Conservation (phyloP, 257 asterid genomes). For the Datura wrightii region DNA sequence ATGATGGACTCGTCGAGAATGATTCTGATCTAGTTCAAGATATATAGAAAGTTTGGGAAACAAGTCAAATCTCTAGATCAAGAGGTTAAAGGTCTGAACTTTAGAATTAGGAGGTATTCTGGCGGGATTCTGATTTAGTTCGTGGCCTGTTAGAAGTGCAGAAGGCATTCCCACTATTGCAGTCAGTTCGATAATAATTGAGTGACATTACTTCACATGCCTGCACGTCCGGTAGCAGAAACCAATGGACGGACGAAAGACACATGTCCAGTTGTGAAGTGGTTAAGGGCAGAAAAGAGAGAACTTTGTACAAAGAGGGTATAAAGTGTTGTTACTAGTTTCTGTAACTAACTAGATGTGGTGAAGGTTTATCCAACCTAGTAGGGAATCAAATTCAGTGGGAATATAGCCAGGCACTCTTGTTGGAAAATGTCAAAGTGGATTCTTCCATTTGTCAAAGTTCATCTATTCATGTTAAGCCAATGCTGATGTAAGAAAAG, state of each 20-base stretch:
- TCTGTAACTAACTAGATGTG: neutral
- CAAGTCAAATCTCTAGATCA: neutral
- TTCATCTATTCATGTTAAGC: conserved; percentile 15
- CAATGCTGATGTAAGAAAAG: conserved; percentile 32
- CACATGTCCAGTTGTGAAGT: neutral
- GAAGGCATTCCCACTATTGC: neutral
- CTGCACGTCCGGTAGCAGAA: neutral
- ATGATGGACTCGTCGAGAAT: neutral
- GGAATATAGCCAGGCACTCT: neutral
- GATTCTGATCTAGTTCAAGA: too few species aligned
- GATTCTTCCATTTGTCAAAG: conserved; percentile 25
- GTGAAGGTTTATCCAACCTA: conserved; percentile 28
- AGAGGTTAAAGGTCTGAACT: neutral
- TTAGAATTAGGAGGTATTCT: neutral
- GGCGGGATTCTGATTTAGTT: neutral
- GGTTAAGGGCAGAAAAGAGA: neutral
- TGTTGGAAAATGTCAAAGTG: neutral
- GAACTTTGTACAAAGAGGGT: neutral
- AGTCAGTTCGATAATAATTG: neutral
- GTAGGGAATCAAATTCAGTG: neutral
- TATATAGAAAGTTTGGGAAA: neutral
- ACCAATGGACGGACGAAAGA: neutral
- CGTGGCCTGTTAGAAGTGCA: neutral
- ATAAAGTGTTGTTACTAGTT: conserved; percentile 6
- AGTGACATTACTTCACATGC: neutral